phyloP scores from a whole-genome alignment of 1,139 yeast genomes.

The Trichomonascaceae sp. region DNA sequence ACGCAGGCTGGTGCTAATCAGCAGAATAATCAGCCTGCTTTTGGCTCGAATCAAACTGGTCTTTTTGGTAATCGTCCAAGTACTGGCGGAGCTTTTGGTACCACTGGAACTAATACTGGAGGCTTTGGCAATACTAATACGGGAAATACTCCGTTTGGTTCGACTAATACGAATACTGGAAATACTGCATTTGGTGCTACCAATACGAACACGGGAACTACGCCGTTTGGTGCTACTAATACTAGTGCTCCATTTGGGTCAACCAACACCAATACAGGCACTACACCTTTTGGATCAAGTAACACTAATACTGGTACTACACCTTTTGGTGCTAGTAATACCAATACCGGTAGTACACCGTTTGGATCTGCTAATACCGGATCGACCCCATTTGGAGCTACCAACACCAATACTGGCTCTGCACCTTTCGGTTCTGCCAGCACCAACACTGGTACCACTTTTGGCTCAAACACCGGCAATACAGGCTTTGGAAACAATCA shows the following conservation, averaged over 20 bases:
- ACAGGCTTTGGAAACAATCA: neutral
- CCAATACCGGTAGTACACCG: neutral
- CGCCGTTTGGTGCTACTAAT: constrained; percentile 20
- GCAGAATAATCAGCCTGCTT: constrained; percentile 1
- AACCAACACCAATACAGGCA: constrained; percentile 16
- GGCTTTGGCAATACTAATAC: neutral
- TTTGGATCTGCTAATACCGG: neutral
- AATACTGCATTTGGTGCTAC: constrained; percentile 11
- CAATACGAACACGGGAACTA: constrained; percentile 6
- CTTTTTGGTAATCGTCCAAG: neutral
- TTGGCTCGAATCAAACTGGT: constrained; percentile 9
- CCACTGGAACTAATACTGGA: neutral
- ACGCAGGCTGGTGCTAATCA: neutral
- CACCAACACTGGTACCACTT: neutral
- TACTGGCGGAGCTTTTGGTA: constrained; percentile 5
- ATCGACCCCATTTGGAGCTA: neutral
- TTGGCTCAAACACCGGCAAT: constrained; percentile 2
- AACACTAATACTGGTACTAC: neutral
- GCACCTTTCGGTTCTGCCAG: constrained; percentile 1
- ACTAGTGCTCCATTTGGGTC: constrained; percentile 20
- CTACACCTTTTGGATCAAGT: constrained; percentile 31
- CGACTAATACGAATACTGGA: constrained; percentile 14
- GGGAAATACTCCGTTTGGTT: neutral
- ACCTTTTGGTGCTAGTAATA: neutral
- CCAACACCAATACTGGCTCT: neutral